Evolutionary conservation across 2,329 filamentous ascomycete genomes (phyloP).

Genomic region (Teratosphaeria gauchensis): DNA sequence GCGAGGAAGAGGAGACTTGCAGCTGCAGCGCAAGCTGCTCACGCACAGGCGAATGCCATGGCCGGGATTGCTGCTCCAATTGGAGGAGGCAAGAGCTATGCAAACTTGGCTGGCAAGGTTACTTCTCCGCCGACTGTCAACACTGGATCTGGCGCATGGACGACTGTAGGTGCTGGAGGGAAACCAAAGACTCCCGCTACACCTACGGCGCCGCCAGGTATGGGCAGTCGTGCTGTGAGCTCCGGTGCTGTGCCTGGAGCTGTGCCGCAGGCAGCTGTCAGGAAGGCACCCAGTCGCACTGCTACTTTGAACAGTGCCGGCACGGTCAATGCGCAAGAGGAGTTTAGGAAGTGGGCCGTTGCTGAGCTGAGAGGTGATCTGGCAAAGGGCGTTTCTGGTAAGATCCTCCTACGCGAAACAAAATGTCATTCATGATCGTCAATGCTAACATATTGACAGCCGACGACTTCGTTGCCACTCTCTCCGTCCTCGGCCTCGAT

Average conservation of each 20-base stretch:
- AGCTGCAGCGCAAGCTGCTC: slow-evolving; percentile 41
- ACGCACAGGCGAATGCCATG: slow-evolving; percentile 34
- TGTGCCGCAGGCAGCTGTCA: slow-evolving; percentile 9
- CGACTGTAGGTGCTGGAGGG: slow-evolving; percentile 86
- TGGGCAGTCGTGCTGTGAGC: slow-evolving; percentile 39
- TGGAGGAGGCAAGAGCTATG: slow-evolving; percentile 77
- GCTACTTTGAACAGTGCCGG: slow-evolving; percentile 42
- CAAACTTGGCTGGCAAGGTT: slow-evolving; percentile 80
- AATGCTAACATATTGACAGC: slow-evolving; percentile 39
- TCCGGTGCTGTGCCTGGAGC: slow-evolving; percentile 29
- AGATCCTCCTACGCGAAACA: slow-evolving; percentile 16
- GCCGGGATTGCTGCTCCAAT: slow-evolving; percentile 35
- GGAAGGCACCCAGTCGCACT: slow-evolving; percentile 42
- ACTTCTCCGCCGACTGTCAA: slow-evolving; percentile 31
- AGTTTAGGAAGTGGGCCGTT: slow-evolving; percentile 89
- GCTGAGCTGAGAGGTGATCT: slow-evolving; percentile 67
- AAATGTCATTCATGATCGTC: neutral
- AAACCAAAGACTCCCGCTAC: slow-evolving; percentile 72
- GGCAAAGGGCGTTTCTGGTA: slow-evolving; percentile 58
- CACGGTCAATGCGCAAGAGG: slow-evolving; percentile 63
- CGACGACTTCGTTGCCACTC: slow-evolving; percentile 67
- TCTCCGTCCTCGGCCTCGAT: slow-evolving; percentile 68
- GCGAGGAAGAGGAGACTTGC: slow-evolving; percentile 68
- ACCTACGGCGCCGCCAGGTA: slow-evolving; percentile 28
- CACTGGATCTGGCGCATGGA: slow-evolving; percentile 68